phyloP scores from a whole-genome alignment of 306 rosid genomes.

The Lathyrus tuberosus region DNA sequence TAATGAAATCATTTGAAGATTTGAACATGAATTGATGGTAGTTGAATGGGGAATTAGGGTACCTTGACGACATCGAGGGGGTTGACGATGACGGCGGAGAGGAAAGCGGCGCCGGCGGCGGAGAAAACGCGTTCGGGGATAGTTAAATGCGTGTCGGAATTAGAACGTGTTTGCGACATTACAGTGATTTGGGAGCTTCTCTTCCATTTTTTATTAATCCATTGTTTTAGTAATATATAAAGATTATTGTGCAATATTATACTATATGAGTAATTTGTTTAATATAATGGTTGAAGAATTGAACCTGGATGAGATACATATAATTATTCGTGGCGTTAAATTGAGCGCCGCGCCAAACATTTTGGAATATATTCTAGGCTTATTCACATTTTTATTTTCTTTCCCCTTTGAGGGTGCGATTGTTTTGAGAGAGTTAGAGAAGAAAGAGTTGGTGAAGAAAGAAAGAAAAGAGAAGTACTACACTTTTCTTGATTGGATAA shows the following conservation, averaged over 20 bases:
- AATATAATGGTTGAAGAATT: background rate
- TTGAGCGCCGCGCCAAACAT: conserved; percentile 61
- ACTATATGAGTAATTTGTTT: no score
- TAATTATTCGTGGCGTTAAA: conserved; percentile 63
- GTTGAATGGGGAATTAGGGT: background rate
- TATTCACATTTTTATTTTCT: background rate
- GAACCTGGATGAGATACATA: background rate
- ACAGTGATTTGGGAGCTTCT: background rate
- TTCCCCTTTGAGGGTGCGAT: background rate
- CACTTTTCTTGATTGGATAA: no score
- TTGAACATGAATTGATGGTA: background rate
- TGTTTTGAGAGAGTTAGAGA: no score
- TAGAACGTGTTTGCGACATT: conserved; percentile 29
- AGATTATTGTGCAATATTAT: background rate
- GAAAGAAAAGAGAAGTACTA: no score
- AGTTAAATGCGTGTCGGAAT: conserved; percentile 55
- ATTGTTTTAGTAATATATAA: no score
- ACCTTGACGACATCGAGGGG: conserved; percentile 97
- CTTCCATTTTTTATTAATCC: background rate
- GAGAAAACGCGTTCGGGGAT: conserved; percentile 68
- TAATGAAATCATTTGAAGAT: background rate
- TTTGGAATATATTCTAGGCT: background rate
- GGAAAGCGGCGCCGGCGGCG: conserved; percentile 80
- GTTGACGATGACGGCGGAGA: conserved; percentile 83
- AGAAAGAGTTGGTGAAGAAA: no score